A percentile compares a stretch with the other conserved stretches of the same genome.
phyloP scores from a whole-genome alignment of 768 basidiomycete species.

The Pleurotus citrinopileatus region DNA sequence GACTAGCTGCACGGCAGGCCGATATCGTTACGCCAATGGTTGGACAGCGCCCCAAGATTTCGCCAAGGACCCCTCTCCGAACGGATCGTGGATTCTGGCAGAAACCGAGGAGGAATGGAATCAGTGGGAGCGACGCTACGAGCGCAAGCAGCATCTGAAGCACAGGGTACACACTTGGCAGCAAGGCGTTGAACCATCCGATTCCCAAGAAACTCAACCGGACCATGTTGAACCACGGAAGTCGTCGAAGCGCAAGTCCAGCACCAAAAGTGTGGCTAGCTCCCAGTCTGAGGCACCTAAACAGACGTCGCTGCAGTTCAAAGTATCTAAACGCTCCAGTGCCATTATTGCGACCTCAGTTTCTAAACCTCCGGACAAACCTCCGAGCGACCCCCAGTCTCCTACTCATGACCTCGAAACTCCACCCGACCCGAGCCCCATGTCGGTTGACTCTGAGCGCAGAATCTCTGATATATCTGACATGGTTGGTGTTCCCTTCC shows the following conservation, averaged over 20 bases:
- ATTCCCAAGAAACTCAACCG: constrained; percentile 36
- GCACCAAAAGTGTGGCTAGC: not conserved
- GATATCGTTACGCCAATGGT: constrained; percentile 25
- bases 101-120: constrained; percentile 49
- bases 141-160: constrained; percentile 21
- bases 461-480: constrained; percentile 24
- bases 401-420: not conserved
- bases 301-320: constrained; percentile 4
- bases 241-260: not conserved
- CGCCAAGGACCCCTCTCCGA: constrained; percentile 22
- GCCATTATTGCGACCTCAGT: not conserved
- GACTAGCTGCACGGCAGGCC: constrained; percentile 37
- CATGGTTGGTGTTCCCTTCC: constrained; percentile 17
- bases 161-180: constrained; percentile 21
- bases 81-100: constrained; percentile 35
- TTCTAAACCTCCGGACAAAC: not conserved
- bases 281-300: not conserved
- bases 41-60: constrained; percentile 18
- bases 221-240: constrained; percentile 19
- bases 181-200: constrained; percentile 22
- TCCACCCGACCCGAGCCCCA: not conserved
- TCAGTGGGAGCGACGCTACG: constrained; percentile 38
- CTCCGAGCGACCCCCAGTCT: not conserved
- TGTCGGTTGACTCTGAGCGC: not conserved
- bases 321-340: constrained; percentile 2